Evolutionary conservation across 371 early-diverging fungal species (phyloP).

Genomic region (Choanephora cucurbitarum): DNA sequence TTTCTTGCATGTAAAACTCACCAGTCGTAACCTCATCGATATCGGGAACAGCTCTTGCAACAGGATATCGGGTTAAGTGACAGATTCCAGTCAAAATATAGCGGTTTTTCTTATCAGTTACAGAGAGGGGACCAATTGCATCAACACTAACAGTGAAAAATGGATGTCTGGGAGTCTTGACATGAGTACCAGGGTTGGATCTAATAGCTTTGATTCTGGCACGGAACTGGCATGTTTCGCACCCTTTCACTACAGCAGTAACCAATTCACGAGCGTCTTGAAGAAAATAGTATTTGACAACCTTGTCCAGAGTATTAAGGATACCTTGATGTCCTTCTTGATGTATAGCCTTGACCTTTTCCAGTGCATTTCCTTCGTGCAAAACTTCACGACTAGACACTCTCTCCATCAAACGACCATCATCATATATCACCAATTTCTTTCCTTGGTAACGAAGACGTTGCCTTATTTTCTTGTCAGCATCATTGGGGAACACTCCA

Average conservation of each 20-base stretch:
- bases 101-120: conserved; percentile 2
- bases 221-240: conserved; percentile 2
- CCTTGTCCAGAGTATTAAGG: conserved; percentile 7
- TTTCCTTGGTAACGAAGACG: no score
- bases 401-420: no score
- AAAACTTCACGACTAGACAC: not conserved
- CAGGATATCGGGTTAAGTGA: conserved; percentile 12
- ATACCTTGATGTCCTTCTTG: conserved; percentile 21
- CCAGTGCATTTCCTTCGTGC: conserved; percentile 11
- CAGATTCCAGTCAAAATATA: conserved; percentile 7
- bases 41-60: conserved; percentile 10
- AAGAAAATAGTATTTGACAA: conserved; percentile 8
- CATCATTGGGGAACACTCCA: no score
- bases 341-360: conserved; percentile 13
- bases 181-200: conserved; percentile 11
- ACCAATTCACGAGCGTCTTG: conserved; percentile 28
- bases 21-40: conserved; percentile 19
- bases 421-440: no score
- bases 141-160: conserved; percentile 19
- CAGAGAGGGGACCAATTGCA: conserved; percentile 16
- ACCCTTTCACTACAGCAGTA: conserved; percentile 9
- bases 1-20: conserved; percentile 8
- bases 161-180: conserved; percentile 10
- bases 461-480: no score
- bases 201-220: conserved; percentile 19